Evolutionary conservation across 1,284 basidiomycete genomes (phyloP).

Genomic region (Sporisorium reilianum): DNA sequence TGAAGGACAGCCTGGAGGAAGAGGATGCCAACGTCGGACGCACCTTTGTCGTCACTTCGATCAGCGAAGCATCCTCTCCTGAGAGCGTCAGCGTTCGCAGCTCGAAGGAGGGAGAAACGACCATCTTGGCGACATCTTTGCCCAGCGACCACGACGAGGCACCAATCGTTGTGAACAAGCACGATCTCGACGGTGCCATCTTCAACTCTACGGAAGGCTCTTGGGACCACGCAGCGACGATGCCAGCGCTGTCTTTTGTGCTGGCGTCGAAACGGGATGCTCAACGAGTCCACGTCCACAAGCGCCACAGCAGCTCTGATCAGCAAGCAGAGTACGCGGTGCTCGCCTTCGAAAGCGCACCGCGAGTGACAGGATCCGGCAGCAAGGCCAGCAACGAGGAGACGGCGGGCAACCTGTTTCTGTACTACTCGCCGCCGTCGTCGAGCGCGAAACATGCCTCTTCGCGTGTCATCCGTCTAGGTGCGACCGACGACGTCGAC

Average conservation of each 20-base stretch:
- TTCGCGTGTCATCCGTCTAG: constrained; percentile 49
- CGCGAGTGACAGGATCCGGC: constrained; percentile 31
- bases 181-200: constrained; percentile 83
- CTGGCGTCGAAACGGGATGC: constrained; percentile 81
- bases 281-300: constrained; percentile 54
- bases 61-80: background rate
- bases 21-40: constrained; percentile 81
- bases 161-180: constrained; percentile 80
- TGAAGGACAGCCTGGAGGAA: constrained; percentile 84
- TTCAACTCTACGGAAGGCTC: constrained; percentile 71
- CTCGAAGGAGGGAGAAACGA: constrained; percentile 7
- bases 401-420: constrained; percentile 57
- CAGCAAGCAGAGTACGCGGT: constrained; percentile 22
- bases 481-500: constrained; percentile 6
- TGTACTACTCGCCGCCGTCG: constrained; percentile 44
- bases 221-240: constrained; percentile 85
- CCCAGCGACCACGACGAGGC: background rate
- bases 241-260: constrained; percentile 90
- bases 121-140: constrained; percentile 19
- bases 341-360: constrained; percentile 52
- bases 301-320: background rate
- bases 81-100: background rate
- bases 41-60: constrained; percentile 74
- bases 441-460: constrained; percentile 17
- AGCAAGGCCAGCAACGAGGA: background rate